phyloP scores from a whole-genome alignment of 73 alveolate species.

The Paramecium sonneborni region DNA sequence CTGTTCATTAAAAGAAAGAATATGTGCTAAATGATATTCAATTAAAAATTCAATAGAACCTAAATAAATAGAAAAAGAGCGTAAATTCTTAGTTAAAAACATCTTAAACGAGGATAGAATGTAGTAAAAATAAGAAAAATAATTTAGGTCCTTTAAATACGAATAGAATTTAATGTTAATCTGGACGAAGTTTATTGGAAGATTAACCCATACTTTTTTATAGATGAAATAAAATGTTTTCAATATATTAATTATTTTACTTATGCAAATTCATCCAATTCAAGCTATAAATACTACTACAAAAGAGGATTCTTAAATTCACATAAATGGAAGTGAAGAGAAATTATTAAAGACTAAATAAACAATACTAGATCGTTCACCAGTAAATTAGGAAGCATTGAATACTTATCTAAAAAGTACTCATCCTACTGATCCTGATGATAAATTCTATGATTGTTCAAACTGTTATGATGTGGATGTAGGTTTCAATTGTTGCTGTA shows the following conservation, averaged over 20 bases:
- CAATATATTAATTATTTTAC: neutral
- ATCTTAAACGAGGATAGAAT: neutral
- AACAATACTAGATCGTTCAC: neutral
- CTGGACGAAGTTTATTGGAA: neutral
- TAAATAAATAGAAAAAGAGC: neutral
- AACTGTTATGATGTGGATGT: neutral
- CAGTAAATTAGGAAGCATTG: neutral
- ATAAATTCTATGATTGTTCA: neutral
- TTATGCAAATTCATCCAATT: conserved; percentile 32
- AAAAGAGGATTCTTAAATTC: neutral
- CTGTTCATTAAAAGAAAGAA: neutral
- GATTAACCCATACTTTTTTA: neutral
- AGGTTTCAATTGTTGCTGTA: neutral
- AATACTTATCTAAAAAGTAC: neutral
- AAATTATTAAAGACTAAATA: neutral
- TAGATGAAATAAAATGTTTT: neutral
- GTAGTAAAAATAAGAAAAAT: neutral
- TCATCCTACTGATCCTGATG: neutral
- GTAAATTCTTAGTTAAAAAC: neutral
- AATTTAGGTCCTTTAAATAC: neutral
- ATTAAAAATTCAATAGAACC: neutral
- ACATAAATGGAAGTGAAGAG: neutral
- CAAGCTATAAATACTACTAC: neutral
- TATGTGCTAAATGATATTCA: neutral
- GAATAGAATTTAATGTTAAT: neutral